phyloP scores from a whole-genome alignment of 2,329 filamentous ascomycete species.

The Penicillium nordicum region DNA sequence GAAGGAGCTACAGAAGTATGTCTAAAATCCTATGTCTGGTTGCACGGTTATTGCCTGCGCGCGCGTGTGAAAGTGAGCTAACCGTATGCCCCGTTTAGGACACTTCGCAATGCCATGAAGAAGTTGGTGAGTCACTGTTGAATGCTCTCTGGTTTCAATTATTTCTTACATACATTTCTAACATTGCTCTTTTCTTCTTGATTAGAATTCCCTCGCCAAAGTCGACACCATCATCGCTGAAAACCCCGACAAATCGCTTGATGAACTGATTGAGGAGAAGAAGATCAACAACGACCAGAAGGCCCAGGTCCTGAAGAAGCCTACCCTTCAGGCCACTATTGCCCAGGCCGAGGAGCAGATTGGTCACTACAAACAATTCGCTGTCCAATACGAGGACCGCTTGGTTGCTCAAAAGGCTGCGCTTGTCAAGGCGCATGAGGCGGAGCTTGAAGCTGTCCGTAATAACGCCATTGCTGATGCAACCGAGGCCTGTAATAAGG shows the following conservation, averaged over 20 bases:
- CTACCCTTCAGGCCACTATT: slow-evolving; percentile 55
- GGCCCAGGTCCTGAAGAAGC: slow-evolving; percentile 61
- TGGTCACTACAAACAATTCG: slow-evolving; percentile 58
- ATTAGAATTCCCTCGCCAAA: slow-evolving; percentile 56
- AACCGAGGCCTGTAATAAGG: slow-evolving; percentile 45
- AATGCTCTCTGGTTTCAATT: background rate
- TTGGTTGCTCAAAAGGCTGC: slow-evolving; percentile 55
- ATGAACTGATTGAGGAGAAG: slow-evolving; percentile 60
- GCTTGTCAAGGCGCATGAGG: slow-evolving; percentile 53
- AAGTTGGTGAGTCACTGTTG: slow-evolving; percentile 67
- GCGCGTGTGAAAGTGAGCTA: slow-evolving; percentile 10
- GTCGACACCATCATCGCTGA: slow-evolving; percentile 59
- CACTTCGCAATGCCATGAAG: slow-evolving; percentile 87
- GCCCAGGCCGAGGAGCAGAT: slow-evolving; percentile 60
- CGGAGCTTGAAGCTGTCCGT: slow-evolving; percentile 54
- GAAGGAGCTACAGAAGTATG: slow-evolving; percentile 86
- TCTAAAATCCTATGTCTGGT: slow-evolving; percentile 8
- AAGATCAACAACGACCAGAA: slow-evolving; percentile 66
- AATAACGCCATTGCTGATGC: slow-evolving; percentile 51
- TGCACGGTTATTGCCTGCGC: slow-evolving; percentile 2
- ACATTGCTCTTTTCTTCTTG: slow-evolving; percentile 16
- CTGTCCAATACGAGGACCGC: slow-evolving; percentile 56
- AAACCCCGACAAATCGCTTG: slow-evolving; percentile 57
- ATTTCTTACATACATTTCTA: slow-evolving; percentile 3
- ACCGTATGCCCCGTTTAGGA: slow-evolving; percentile 52